Percentiles rank a stretch among this genome's conserved stretches.
These are phyloP conservation scores for Przewalskia tangutica DNA, from an alignment of 257 asterid species.

Conservation along the genomic window DNA sequence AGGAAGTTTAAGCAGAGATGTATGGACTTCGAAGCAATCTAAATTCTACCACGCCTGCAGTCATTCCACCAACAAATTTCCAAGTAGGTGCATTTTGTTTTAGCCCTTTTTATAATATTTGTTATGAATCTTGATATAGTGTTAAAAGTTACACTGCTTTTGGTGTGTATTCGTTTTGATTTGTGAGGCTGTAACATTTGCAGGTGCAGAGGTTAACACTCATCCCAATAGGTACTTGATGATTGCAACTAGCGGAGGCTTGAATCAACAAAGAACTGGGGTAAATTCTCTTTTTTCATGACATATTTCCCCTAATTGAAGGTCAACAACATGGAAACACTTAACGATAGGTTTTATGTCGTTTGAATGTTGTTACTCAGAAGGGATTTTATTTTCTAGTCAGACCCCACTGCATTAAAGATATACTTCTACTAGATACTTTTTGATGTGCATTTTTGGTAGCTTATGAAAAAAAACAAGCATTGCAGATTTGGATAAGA, in stretches of 20 bases:
- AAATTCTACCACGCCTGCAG: constrained; percentile 49
- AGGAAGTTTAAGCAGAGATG: constrained; percentile 25
- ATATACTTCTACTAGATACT: neutral
- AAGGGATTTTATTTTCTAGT: neutral
- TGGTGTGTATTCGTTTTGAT: neutral
- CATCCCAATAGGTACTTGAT: constrained; percentile 41
- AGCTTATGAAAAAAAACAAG: neutral
- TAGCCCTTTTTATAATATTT: neutral
- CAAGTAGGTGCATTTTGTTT: constrained; percentile 19
- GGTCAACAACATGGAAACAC: neutral
- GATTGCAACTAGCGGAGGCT: constrained; percentile 78
- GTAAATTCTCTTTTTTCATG: constrained; percentile 15
- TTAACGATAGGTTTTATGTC: neutral
- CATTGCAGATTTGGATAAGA: neutral
- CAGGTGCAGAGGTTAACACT: constrained; percentile 34
- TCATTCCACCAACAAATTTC: constrained; percentile 32
- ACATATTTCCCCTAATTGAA: neutral
- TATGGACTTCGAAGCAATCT: constrained; percentile 50
- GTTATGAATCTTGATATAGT: neutral
- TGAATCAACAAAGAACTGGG: constrained; percentile 89
- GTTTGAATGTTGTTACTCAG: neutral
- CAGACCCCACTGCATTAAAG: neutral
- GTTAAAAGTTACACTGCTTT: neutral
- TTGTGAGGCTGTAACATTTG: constrained; percentile 3
- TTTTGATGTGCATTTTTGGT: neutral